These are phyloP conservation scores for Gamsiella multidivaricata DNA, from an alignment of 192 early-diverging fungal species.

Conservation along the genomic window DNA sequence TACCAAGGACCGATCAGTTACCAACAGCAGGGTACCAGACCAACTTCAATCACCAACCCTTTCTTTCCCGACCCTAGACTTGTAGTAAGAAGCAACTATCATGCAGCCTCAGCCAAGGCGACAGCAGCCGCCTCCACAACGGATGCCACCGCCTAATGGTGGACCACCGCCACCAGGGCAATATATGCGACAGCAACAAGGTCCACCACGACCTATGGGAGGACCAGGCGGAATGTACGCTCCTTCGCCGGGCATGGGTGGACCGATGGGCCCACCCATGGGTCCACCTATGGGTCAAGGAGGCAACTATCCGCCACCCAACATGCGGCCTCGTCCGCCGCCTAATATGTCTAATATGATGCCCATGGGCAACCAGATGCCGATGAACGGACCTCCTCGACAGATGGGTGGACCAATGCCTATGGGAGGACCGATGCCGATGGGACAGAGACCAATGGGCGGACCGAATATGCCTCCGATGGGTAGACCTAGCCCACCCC, in stretches of 20 bases:
- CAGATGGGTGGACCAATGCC: constrained; percentile 42
- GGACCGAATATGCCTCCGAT: constrained; percentile 28
- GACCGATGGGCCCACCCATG: constrained; percentile 14
- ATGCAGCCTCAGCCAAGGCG: constrained; percentile 52
- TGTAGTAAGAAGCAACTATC: background rate
- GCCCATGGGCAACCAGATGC: constrained; percentile 27
- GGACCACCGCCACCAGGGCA: constrained; percentile 34
- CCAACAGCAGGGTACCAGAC: too few relatives aligned
- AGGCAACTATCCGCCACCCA: constrained; percentile 31
- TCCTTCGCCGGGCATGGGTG: constrained; percentile 15
- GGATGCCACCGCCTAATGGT: constrained; percentile 26
- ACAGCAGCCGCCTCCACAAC: constrained; percentile 33
- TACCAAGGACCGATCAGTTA: too few relatives aligned
- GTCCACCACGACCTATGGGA: constrained; percentile 34
- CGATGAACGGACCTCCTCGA: constrained; percentile 28
- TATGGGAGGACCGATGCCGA: constrained; percentile 37
- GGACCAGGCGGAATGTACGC: constrained; percentile 38
- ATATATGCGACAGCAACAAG: constrained; percentile 32
- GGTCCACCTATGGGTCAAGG: constrained; percentile 32
- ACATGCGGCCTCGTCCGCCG: constrained; percentile 41
- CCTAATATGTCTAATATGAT: constrained; percentile 38
- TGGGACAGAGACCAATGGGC: constrained; percentile 34
- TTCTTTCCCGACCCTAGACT: background rate
- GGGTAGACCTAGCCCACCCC: constrained; percentile 12
- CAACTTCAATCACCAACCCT: background rate